Conservation (phyloP, 768 basidiomycete species). For the Tylopilus sp. region DNA sequence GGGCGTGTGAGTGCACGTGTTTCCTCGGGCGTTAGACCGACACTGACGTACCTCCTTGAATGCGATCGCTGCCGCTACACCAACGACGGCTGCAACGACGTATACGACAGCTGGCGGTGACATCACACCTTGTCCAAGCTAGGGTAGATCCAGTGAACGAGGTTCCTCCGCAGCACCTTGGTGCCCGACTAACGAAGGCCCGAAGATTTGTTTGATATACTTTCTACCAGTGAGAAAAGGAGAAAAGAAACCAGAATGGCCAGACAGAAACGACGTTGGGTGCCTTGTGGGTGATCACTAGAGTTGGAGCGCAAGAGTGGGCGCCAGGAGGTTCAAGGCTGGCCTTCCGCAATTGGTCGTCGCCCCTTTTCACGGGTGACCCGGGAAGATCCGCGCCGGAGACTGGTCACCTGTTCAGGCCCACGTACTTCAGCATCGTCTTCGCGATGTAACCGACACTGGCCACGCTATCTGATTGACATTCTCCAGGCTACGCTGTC, state of each 20-base stretch:
- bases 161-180: conserved; percentile 14
- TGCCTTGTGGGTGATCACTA: background rate
- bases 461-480: too few species aligned
- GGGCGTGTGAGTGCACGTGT: conserved; percentile 21
- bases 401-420: too few species aligned
- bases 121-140: conserved; percentile 15
- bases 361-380: conserved; percentile 16
- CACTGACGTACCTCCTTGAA: conserved; percentile 53
- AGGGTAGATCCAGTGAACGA: conserved; percentile 4
- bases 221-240: background rate
- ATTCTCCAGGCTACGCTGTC: too few species aligned
- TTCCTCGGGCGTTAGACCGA: background rate
- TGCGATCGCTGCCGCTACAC: conserved; percentile 47
- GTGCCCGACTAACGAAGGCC: background rate
- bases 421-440: too few species aligned
- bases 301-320: too few species aligned
- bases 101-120: conserved; percentile 41
- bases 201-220: background rate
- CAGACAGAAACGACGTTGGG: background rate
- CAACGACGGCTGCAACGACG: conserved; percentile 47
- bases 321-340: conserved; percentile 2
- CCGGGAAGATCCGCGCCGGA: background rate
- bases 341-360: conserved; percentile 11
- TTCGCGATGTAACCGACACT: too few species aligned
- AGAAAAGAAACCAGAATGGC: background rate